These are phyloP conservation scores for Cercis canadensis DNA, from an alignment of 306 rosid species.

Conservation along the genomic window DNA sequence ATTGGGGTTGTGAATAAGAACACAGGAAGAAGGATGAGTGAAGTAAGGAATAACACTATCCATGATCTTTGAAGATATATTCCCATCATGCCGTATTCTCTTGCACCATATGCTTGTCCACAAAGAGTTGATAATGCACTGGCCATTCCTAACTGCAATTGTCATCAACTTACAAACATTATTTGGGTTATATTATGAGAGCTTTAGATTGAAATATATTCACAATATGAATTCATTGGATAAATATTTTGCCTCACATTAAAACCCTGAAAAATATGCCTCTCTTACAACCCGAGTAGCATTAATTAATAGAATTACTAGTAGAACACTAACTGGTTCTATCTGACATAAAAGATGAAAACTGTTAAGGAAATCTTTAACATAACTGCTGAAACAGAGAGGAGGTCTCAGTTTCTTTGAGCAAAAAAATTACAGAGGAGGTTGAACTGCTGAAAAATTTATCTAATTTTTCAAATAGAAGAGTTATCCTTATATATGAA, in stretches of 20 bases:
- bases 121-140: slow-evolving; percentile 63
- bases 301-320: not conserved
- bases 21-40: slow-evolving; percentile 43
- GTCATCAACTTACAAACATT: slow-evolving; percentile 4
- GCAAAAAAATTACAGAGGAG: no score
- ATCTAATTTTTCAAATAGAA: no score
- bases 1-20: slow-evolving; percentile 55
- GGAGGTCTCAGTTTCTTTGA: not conserved
- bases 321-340: not conserved
- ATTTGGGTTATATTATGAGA: not conserved
- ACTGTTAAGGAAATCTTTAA: not conserved
- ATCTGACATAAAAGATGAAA: not conserved
- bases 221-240: no score
- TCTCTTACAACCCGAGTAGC: not conserved
- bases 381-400: not conserved
- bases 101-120: slow-evolving; percentile 70
- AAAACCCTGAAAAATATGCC: no score
- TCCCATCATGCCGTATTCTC: slow-evolving; percentile 62
- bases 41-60: slow-evolving; percentile 40
- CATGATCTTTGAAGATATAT: slow-evolving; percentile 67
- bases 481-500: no score
- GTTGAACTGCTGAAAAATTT: no score
- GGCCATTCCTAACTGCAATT: slow-evolving; percentile 59
- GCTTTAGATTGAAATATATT: no score
- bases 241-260: no score